These are phyloP conservation scores for Takakia lepidozioides DNA, from an alignment of 225 moss, liverwort and hornwort species.

Conservation along the genomic window DNA sequence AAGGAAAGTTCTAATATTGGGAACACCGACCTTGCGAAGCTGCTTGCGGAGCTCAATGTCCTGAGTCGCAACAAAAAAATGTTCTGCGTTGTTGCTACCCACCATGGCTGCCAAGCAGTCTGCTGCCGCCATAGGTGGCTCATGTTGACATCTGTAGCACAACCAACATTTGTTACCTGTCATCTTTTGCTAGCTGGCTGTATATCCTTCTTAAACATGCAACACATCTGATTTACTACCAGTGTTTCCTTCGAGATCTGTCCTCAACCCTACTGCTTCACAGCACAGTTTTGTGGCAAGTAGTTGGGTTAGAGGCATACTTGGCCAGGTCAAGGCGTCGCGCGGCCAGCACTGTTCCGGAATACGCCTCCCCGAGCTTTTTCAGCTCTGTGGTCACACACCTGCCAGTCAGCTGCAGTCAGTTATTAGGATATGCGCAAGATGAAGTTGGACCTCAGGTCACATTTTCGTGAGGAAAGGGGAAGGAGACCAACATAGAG, in stretches of 20 bases:
- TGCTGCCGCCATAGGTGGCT: slow-evolving; percentile 55
- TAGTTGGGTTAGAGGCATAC: too few relatives aligned
- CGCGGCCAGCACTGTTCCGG: slow-evolving; percentile 79
- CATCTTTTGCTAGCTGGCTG: too few relatives aligned
- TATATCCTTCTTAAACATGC: too few relatives aligned
- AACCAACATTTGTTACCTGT: too few relatives aligned
- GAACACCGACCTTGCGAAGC: slow-evolving; percentile 58
- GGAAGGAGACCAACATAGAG: too few relatives aligned
- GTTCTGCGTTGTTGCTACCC: slow-evolving; percentile 68
- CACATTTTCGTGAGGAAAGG: not conserved
- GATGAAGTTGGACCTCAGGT: too few relatives aligned
- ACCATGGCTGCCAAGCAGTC: slow-evolving; percentile 71
- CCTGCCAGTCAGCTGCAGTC: slow-evolving; percentile 34
- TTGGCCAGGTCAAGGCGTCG: slow-evolving; percentile 73
- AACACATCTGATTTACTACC: too few relatives aligned
- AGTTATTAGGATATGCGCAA: too few relatives aligned
- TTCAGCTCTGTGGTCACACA: slow-evolving; percentile 80
- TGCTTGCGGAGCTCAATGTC: slow-evolving; percentile 72
- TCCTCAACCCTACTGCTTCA: too few relatives aligned
- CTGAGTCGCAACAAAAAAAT: slow-evolving; percentile 83
- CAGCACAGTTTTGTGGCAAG: too few relatives aligned
- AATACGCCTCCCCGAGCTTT: slow-evolving; percentile 71
- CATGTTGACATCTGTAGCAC: slow-evolving; percentile 92
- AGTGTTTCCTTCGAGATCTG: too few relatives aligned
- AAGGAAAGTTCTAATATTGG: not conserved